These are phyloP conservation scores for Dothideomycetidae sp. DNA, from an alignment of 2,329 filamentous ascomycete species.

Conservation along the genomic window DNA sequence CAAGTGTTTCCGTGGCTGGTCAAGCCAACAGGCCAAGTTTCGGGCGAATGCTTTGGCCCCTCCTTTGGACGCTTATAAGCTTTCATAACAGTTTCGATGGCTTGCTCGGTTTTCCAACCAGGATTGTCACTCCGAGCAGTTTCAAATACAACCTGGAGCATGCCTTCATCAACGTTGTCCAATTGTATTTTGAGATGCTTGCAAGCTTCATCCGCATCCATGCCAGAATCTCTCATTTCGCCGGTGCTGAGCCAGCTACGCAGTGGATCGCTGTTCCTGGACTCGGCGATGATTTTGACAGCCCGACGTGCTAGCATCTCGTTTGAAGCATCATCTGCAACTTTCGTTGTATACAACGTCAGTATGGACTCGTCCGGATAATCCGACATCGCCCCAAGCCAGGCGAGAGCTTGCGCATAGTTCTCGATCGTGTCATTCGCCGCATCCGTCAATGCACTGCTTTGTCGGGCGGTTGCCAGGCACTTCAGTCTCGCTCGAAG, in stretches of 20 bases:
- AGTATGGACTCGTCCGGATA: conserved; percentile 42
- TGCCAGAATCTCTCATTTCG: conserved; percentile 34
- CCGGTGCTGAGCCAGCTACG: conserved; percentile 40
- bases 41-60: conserved; percentile 13
- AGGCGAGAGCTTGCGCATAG: conserved; percentile 49
- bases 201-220: conserved; percentile 43
- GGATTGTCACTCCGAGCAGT: conserved; percentile 16
- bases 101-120: conserved; percentile 21
- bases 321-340: conserved; percentile 36
- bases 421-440: conserved; percentile 46
- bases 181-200: conserved; percentile 26
- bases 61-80: conserved; percentile 13
- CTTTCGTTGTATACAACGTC: conserved; percentile 36
- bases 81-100: conserved; percentile 19
- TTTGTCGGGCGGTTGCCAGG: conserved; percentile 45
- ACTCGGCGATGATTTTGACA: conserved; percentile 43
- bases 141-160: conserved; percentile 16
- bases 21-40: conserved; percentile 62
- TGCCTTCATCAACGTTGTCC: conserved; percentile 10
- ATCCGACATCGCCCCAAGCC: conserved; percentile 38
- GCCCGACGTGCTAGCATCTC: conserved; percentile 40
- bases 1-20: conserved; percentile 95
- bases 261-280: conserved; percentile 41
- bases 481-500: conserved; percentile 41
- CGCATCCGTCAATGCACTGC: conserved; percentile 42